Conservation (phyloP, 805 yeast genomes). For the Cyberlindnera samutprakarnensis region DNA sequence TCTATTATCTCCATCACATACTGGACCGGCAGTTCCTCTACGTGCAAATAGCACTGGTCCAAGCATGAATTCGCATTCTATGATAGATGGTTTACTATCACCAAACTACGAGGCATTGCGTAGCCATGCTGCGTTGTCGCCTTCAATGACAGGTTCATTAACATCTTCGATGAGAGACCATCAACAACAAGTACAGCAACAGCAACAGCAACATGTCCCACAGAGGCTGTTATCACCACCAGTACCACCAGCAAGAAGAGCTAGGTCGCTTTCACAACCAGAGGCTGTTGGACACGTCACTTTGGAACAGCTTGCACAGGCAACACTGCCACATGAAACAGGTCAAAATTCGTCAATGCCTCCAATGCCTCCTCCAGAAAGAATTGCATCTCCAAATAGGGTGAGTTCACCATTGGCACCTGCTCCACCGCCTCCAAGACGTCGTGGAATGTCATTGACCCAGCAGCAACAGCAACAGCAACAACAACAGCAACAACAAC, state of each 20-base stretch:
- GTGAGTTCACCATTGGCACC: slow-evolving; percentile 5
- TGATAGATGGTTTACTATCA: slow-evolving; percentile 7
- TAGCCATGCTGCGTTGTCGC: slow-evolving; percentile 22
- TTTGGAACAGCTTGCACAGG: slow-evolving; percentile 10
- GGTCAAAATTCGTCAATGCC: too few relatives aligned
- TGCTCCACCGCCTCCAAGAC: slow-evolving; percentile 26
- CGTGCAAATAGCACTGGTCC: slow-evolving; percentile 5
- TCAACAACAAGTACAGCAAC: slow-evolving; percentile 1
- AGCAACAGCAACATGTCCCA: slow-evolving; percentile 7
- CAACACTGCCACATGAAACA: slow-evolving; percentile 15
- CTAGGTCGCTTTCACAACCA: slow-evolving; percentile 20
- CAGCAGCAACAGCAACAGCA: slow-evolving; percentile 10
- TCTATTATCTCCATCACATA: slow-evolving; percentile 14
- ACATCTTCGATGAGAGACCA: slow-evolving; percentile 16
- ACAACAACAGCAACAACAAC: slow-evolving; percentile 17
- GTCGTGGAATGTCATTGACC: slow-evolving; percentile 28
- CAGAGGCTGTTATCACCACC: slow-evolving; percentile 7
- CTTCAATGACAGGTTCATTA: slow-evolving; percentile 35
- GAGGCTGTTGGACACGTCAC: slow-evolving; percentile 9
- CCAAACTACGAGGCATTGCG: slow-evolving; percentile 7
- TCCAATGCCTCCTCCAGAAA: slow-evolving; percentile 3
- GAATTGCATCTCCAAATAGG: slow-evolving; percentile 28
- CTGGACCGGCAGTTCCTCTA: slow-evolving; percentile 9
- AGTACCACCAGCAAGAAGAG: slow-evolving; percentile 13
- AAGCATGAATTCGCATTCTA: background rate